Conservation (phyloP, 148 eudicot genomes). For the Amaranthus cruentus region DNA sequence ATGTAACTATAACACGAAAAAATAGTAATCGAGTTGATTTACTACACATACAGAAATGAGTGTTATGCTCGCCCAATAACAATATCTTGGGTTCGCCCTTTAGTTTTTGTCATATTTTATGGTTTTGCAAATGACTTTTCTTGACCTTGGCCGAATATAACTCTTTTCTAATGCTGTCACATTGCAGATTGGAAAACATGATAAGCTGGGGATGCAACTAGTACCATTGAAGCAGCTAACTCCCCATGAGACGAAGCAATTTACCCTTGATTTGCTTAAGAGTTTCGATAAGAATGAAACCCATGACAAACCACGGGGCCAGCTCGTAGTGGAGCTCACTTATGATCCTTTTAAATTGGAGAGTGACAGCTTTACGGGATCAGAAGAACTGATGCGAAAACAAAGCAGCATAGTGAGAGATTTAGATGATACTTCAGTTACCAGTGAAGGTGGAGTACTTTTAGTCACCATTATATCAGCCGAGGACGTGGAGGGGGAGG, state of each 20-base stretch:
- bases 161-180: neutral
- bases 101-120: neutral
- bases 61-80: no score
- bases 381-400: slow-evolving; percentile 18
- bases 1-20: no score
- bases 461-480: slow-evolving; percentile 64
- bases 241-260: slow-evolving; percentile 48
- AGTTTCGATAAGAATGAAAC: slow-evolving; percentile 35
- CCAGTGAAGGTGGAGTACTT: slow-evolving; percentile 64
- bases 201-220: slow-evolving; percentile 64
- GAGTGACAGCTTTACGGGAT: slow-evolving; percentile 32
- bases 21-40: no score
- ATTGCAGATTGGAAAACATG: slow-evolving; percentile 72
- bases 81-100: no score
- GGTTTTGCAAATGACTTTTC: neutral
- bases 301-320: slow-evolving; percentile 64
- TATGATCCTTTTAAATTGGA: slow-evolving; percentile 68
- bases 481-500: slow-evolving; percentile 65
- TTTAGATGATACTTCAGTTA: slow-evolving; percentile 27
- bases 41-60: no score
- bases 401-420: slow-evolving; percentile 26
- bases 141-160: neutral
- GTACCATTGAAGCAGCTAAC: slow-evolving; percentile 55
- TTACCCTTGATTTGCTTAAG: slow-evolving; percentile 66
- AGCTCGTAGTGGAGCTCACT: slow-evolving; percentile 53